A percentile compares a stretch with the other conserved stretches of the same genome.
Conservation (phyloP, 805 yeast genomes). For the Metschnikowia kunwiensis region DNA sequence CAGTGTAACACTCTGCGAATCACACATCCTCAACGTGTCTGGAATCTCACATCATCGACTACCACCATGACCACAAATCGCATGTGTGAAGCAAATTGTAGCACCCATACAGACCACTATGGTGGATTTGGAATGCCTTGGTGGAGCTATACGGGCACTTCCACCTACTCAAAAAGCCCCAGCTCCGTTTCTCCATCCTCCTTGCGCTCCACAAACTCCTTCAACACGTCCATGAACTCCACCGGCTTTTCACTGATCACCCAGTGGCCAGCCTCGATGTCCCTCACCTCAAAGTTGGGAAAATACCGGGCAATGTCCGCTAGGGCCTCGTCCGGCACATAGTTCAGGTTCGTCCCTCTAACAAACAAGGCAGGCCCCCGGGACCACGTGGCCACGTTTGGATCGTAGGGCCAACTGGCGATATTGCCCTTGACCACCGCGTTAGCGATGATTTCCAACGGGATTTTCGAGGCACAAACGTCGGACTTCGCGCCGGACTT, state of each 20-base stretch:
- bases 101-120: no score
- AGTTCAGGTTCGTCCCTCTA: conserved; percentile 71
- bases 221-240: conserved; percentile 63
- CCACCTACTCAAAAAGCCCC: background rate
- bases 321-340: conserved; percentile 79
- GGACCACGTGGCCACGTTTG: conserved; percentile 50
- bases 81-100: no score
- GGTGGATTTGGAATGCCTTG: no score
- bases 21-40: no score
- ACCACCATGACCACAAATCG: no score
- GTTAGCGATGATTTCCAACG: conserved; percentile 65
- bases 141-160: background rate
- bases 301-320: conserved; percentile 72
- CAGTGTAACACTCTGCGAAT: no score
- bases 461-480: conserved; percentile 55
- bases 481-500: conserved; percentile 41
- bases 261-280: conserved; percentile 90
- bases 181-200: conserved; percentile 27
- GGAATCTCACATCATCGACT: no score
- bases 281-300: conserved; percentile 72
- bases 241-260: conserved; percentile 81
- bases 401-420: conserved; percentile 74
- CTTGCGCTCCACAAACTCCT: conserved; percentile 56
- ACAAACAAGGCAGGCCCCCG: conserved; percentile 71
- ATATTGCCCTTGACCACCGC: conserved; percentile 63